Conservation (phyloP, 176 grass and related monocot species). For the Bonia amplexicaulis region DNA sequence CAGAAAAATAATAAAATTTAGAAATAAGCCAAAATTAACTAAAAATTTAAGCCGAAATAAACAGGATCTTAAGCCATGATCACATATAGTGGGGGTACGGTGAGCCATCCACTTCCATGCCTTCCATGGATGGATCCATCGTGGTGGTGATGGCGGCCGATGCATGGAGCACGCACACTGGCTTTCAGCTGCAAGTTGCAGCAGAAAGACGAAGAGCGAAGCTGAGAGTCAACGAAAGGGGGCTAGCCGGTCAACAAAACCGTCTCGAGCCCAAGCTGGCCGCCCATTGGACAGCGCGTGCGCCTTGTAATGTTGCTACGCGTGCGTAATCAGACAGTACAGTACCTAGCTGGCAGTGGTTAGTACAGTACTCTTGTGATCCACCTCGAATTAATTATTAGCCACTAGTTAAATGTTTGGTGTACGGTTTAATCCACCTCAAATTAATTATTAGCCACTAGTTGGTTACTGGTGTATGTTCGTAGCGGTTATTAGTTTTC, state of each 20-base stretch:
- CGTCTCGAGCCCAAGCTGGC: neutral
- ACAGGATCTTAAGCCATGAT: no score
- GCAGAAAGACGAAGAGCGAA: neutral
- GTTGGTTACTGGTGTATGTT: no score
- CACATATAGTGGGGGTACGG: neutral
- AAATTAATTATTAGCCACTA: no score
- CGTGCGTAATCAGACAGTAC: neutral
- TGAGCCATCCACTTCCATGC: no score
- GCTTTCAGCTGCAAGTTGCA: neutral
- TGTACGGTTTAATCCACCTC: neutral
- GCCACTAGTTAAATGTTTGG: neutral
- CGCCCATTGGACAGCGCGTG: neutral
- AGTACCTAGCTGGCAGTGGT: neutral
- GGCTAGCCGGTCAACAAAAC: neutral
- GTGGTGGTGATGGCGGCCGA: no score
- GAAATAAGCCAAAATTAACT: no score
- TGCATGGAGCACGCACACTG: neutral
- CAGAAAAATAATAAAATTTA: no score
- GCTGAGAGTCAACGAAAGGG: neutral
- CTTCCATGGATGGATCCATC: no score
- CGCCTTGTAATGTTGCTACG: neutral
- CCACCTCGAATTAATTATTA: no score
- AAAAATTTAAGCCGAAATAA: no score
- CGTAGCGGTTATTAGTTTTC: no score
- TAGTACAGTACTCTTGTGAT: neutral